Percentiles rank a stretch among this genome's conserved stretches.
These are phyloP conservation scores for Penicillium sp. DNA, from an alignment of 2,329 filamentous ascomycete genomes.

Conservation along the genomic window DNA sequence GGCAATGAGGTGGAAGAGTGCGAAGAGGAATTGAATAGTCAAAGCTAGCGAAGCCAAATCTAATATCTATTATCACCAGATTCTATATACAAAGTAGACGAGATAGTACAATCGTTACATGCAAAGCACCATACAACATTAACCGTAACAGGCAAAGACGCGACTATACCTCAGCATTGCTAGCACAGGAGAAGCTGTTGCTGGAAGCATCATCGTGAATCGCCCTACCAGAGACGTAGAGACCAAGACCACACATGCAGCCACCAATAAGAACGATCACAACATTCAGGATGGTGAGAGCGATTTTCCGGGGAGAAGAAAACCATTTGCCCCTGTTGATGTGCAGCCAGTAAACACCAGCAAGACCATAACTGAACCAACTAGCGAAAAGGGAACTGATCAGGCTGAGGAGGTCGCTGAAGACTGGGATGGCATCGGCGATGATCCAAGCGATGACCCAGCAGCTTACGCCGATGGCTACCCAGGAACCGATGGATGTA, in stretches of 20 bases:
- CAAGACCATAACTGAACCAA: conserved; percentile 62
- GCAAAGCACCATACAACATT: background rate
- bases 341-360: conserved; percentile 50
- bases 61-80: background rate
- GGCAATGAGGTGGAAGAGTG: background rate
- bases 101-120: conserved; percentile 1
- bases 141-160: background rate
- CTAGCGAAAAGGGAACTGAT: conserved; percentile 63
- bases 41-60: background rate
- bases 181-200: conserved; percentile 42
- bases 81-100: conserved; percentile 4
- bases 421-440: conserved; percentile 68
- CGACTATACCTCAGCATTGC: conserved; percentile 25
- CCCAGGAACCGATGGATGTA: conserved; percentile 59
- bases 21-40: background rate
- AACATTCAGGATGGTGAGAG: conserved; percentile 47
- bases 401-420: conserved; percentile 65
- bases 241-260: conserved; percentile 27
- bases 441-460: conserved; percentile 68
- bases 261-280: conserved; percentile 40
- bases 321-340: conserved; percentile 48
- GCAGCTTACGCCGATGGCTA: conserved; percentile 54
- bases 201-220: conserved; percentile 28
- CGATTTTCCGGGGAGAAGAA: conserved; percentile 45
- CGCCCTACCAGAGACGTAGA: conserved; percentile 28